Conservation (phyloP, 176 grass and related monocot genomes). For the Panicum miliaceum region DNA sequence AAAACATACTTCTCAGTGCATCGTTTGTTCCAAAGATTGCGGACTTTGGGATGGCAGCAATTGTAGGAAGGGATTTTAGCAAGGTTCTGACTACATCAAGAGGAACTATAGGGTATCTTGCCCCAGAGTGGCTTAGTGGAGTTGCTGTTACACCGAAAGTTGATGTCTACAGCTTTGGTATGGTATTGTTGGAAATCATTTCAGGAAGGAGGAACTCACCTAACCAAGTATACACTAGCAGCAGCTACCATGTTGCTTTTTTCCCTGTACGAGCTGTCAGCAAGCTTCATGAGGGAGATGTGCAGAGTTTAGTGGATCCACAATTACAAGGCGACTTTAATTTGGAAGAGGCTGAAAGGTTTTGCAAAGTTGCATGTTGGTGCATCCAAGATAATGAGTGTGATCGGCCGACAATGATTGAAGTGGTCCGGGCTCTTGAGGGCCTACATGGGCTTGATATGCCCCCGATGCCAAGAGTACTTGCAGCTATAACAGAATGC, state of each 20-base stretch:
- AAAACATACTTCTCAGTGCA: slow-evolving; percentile 37
- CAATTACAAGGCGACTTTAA: not conserved
- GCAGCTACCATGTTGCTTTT: not conserved
- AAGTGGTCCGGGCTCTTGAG: slow-evolving; percentile 43
- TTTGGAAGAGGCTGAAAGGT: not conserved
- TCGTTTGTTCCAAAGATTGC: slow-evolving; percentile 50
- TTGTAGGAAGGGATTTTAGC: slow-evolving; percentile 54
- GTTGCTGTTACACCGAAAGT: slow-evolving; percentile 44
- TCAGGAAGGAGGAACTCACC: slow-evolving; percentile 45
- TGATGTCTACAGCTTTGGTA: slow-evolving; percentile 62
- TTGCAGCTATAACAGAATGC: not conserved
- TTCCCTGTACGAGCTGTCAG: slow-evolving; percentile 36
- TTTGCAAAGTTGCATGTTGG: not conserved
- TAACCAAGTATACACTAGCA: not conserved
- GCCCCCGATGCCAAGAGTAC: not conserved
- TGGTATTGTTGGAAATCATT: slow-evolving; percentile 56
- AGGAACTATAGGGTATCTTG: slow-evolving; percentile 59
- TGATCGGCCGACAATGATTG: slow-evolving; percentile 32
- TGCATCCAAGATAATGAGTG: not conserved
- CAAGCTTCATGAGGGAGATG: slow-evolving; percentile 11
- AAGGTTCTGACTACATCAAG: slow-evolving; percentile 47
- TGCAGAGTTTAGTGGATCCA: not conserved
- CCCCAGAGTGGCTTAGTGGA: slow-evolving; percentile 51
- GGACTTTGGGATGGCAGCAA: slow-evolving; percentile 54
- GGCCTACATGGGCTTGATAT: slow-evolving; percentile 7